Evolutionary conservation across 1,284 basidiomycete genomes (phyloP).

Genomic region (Leccinum insigne): DNA sequence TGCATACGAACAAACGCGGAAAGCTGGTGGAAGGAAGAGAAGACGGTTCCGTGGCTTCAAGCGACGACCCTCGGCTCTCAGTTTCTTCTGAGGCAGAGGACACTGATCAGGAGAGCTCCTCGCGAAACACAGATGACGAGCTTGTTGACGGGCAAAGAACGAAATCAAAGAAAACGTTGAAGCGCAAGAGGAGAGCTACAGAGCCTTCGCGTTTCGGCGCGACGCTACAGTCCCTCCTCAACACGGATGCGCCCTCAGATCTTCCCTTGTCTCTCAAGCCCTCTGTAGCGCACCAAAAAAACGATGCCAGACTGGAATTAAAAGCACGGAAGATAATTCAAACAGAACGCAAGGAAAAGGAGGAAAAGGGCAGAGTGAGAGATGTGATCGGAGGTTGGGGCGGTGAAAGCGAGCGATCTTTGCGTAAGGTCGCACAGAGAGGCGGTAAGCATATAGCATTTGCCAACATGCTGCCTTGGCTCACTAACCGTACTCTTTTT

Average conservation of each 20-base stretch:
- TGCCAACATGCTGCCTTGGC: background rate
- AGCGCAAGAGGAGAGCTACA: constrained; percentile 78
- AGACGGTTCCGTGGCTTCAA: constrained; percentile 21
- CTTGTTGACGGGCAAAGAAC: constrained; percentile 49
- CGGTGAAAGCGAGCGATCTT: constrained; percentile 69
- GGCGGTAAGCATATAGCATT: constrained; percentile 54
- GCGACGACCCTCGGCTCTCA: constrained; percentile 20
- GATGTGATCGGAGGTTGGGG: constrained; percentile 87
- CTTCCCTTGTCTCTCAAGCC: constrained; percentile 77
- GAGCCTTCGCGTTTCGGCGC: constrained; percentile 71
- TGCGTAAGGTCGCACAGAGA: constrained; percentile 81
- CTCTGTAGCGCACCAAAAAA: constrained; percentile 61
- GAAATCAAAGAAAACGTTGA: constrained; percentile 77
- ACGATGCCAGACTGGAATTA: constrained; percentile 71
- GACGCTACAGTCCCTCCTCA: constrained; percentile 66
- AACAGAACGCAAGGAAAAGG: constrained; percentile 72
- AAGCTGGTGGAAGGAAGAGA: constrained; percentile 37
- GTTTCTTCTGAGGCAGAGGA: constrained; percentile 29
- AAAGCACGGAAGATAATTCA: constrained; percentile 69
- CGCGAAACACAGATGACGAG: constrained; percentile 61
- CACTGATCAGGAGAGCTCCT: constrained; percentile 30
- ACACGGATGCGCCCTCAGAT: constrained; percentile 63
- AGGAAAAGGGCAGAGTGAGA: constrained; percentile 68
- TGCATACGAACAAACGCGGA: constrained; percentile 42
- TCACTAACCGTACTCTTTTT: background rate